Base-by-base conservation (phyloP, 345 rosid species). In the Melaleuca quinquenervia region DNA sequence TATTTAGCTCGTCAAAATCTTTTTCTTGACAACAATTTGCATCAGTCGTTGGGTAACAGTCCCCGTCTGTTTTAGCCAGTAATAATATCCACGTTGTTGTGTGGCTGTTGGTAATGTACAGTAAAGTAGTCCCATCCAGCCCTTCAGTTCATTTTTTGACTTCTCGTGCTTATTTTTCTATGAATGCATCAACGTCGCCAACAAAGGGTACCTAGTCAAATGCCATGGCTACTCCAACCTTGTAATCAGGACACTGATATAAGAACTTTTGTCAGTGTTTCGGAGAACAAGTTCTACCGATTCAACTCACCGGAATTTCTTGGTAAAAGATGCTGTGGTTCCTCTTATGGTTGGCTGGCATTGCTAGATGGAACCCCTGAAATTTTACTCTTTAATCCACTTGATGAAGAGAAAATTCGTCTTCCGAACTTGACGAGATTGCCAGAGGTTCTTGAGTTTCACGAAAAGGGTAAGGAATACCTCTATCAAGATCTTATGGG, bases 141-240 rank as follows among this genome's bases (percentile, higher is more conserved):
- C 45, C 22, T 32, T 8, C 32, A 70, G 78, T 32, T 32, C 48
- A 70, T 32, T 32, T 45, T 32, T 64, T 70, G 78, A 70, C 78
- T 32, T 32, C 41, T 32, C 16, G 24, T 32, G 48, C 48, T 70
- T 70, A 16, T 70, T 27, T 70, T 70, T 32, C 48, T 70, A 29
- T 82, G 26, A 48, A 82, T 48, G 51, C 53, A 82, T 82, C 12
- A 18, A 82, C 11, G 22, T 82, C 20, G 2, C 53, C 85, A 53
- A 52, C 74, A 55, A 83, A 83, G 85, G 85, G 85, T 55, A 51
- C 85, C 85, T 83, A 32, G 9, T 83, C 85, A 83, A 83, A 53
- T 83, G 85, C 85, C 85, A 26, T 83, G 85, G 85, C 27, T 53
- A 24, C 85, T 83, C 36, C 85, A 51, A 26, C 75, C 85, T 83